Evolutionary conservation across 2,329 filamentous ascomycete genomes (phyloP).

Genomic region (Cordyceps militaris): DNA sequence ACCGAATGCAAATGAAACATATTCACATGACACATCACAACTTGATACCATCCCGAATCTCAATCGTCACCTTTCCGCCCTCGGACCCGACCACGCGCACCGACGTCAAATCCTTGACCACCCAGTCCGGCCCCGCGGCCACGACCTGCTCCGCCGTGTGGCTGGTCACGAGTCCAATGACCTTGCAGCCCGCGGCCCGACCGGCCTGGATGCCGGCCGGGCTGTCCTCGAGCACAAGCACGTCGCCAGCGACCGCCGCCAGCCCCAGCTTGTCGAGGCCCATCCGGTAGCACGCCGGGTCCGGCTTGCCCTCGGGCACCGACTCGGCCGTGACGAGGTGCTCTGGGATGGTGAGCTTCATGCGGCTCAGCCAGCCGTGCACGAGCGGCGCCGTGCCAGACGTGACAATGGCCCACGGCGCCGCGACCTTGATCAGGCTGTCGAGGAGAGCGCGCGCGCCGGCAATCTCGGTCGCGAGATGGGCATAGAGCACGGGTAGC

Average conservation of each 20-base stretch:
- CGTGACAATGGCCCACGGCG: conserved; percentile 82
- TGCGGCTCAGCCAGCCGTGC: conserved; percentile 62
- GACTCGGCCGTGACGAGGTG: conserved; percentile 70
- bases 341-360: conserved; percentile 57
- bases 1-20: not conserved
- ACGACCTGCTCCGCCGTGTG: conserved; percentile 66
- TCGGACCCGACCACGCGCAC: conserved; percentile 55
- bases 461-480: conserved; percentile 77
- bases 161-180: conserved; percentile 78
- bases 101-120: conserved; percentile 71
- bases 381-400: conserved; percentile 64
- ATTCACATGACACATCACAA: conserved; percentile 12
- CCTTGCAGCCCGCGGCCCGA: conserved; percentile 78
- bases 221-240: conserved; percentile 83
- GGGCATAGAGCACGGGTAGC: conserved; percentile 69
- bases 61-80: conserved; percentile 55
- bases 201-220: conserved; percentile 78
- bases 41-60: conserved; percentile 57
- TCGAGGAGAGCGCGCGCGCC: conserved; percentile 68
- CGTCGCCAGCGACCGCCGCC: conserved; percentile 36
- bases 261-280: conserved; percentile 56
- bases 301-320: conserved; percentile 67
- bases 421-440: conserved; percentile 52
- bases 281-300: conserved; percentile 66
- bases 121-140: conserved; percentile 78